Percentiles rank a stretch among this genome's conserved stretches.
Conservation (phyloP, 192 early-diverging fungal genomes). For the Backusella luteola region DNA sequence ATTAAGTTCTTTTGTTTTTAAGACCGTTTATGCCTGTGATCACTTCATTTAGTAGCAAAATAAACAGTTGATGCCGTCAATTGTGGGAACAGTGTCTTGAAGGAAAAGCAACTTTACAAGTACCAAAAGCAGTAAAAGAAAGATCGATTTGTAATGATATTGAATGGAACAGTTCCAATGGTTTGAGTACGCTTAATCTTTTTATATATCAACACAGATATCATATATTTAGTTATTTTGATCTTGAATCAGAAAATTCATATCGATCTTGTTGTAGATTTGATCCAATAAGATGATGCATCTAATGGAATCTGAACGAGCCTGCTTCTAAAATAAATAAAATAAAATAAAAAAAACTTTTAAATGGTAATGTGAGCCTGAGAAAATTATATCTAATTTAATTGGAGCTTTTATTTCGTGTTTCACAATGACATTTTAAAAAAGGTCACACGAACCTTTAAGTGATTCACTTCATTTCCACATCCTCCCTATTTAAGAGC, state of each 20-base stretch:
- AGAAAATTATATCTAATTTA: not conserved
- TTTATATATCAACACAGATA: not conserved
- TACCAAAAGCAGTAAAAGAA: not conserved
- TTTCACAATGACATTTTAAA: not conserved
- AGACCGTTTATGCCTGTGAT: not conserved
- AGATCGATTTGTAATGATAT: not conserved
- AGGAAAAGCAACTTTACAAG: not conserved
- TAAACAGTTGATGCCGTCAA: no score
- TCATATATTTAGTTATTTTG: not conserved
- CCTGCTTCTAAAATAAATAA: not conserved
- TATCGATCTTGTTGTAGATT: not conserved
- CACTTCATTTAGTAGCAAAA: no score
- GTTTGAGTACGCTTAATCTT: not conserved
- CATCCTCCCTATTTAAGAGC: no score
- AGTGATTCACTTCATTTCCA: no score
- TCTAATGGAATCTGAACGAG: not conserved
- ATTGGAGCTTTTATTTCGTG: not conserved
- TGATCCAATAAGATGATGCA: not conserved
- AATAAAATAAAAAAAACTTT: not conserved
- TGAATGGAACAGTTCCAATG: not conserved
- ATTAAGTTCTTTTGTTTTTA: not conserved
- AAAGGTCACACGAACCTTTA: not conserved
- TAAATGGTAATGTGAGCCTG: not conserved
- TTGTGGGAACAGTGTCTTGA: not conserved
- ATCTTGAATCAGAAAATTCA: not conserved